phyloP scores from a whole-genome alignment of 164 flowering plant genomes.

The Stephania yunnanensis region DNA sequence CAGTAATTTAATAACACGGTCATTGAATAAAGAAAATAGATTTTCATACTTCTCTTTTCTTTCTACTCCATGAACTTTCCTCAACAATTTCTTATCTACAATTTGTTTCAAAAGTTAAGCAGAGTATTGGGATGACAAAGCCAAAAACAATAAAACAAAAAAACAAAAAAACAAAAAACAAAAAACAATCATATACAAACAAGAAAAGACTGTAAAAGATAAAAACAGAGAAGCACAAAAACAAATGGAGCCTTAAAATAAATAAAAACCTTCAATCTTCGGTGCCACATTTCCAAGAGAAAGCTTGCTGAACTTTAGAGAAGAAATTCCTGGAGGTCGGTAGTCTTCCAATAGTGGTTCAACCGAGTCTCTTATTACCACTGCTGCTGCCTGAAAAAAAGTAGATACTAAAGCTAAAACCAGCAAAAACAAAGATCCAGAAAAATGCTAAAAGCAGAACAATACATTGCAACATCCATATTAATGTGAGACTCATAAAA shows the following conservation, averaged over 20 bases:
- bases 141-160: background rate
- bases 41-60: no score
- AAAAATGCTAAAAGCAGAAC: background rate
- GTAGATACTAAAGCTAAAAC: background rate
- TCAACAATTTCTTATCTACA: background rate
- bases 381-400: slow-evolving; percentile 68
- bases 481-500: background rate
- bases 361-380: slow-evolving; percentile 84
- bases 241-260: background rate
- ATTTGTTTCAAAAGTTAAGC: background rate
- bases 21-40: no score
- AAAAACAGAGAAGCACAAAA: background rate
- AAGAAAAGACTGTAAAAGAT: background rate
- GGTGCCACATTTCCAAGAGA: slow-evolving; percentile 93
- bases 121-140: background rate
- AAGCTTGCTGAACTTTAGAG: slow-evolving; percentile 85
- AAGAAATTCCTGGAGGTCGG: slow-evolving; percentile 86
- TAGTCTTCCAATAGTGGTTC: slow-evolving; percentile 94
- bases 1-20: no score
- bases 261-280: slow-evolving; percentile 72
- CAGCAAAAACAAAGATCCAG: background rate
- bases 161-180: background rate
- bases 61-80: no score
- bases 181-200: background rate
- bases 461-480: background rate